Percentiles rank a stretch among this genome's conserved stretches.
Evolutionary conservation across 805 yeast genomes (phyloP).

Genomic region (Torulaspora delbrueckii): DNA sequence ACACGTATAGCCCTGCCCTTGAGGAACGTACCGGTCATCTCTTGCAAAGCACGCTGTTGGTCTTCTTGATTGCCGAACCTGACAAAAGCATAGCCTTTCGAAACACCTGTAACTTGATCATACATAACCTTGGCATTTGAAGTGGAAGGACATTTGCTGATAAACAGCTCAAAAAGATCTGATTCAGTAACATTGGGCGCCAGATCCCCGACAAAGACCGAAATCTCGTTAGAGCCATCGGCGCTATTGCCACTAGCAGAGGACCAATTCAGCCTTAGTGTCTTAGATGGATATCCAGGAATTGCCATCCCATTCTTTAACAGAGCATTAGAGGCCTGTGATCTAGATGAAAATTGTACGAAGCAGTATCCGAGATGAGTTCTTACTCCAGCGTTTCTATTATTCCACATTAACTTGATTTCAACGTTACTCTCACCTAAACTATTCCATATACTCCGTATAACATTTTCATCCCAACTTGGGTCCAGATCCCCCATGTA

Average conservation of each 20-base stretch:
- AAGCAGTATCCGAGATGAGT: conserved; percentile 75
- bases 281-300: conserved; percentile 51
- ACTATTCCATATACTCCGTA: conserved; percentile 63
- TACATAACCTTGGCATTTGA: conserved; percentile 72
- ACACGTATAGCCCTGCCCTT: conserved; percentile 76
- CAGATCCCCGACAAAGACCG: conserved; percentile 84
- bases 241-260: conserved; percentile 4
- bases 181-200: conserved; percentile 68
- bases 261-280: conserved; percentile 72
- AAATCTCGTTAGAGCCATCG: conserved; percentile 41
- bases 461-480: conserved; percentile 68
- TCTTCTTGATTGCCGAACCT: conserved; percentile 61
- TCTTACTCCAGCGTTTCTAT: conserved; percentile 28
- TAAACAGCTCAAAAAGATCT: conserved; percentile 59
- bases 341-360: conserved; percentile 60
- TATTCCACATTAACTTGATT: conserved; percentile 71
- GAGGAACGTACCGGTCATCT: conserved; percentile 74
- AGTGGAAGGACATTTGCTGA: conserved; percentile 64
- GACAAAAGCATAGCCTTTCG: conserved; percentile 90
- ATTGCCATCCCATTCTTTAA: conserved; percentile 62
- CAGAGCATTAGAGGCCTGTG: conserved; percentile 62
- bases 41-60: conserved; percentile 65
- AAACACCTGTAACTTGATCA: conserved; percentile 62
- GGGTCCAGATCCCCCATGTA: conserved; percentile 94
- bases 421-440: conserved; percentile 57